Percentiles rank a stretch among this genome's conserved stretches.
Conservation (phyloP, 2,329 filamentous ascomycete genomes). For the Ophiostoma australiae region DNA sequence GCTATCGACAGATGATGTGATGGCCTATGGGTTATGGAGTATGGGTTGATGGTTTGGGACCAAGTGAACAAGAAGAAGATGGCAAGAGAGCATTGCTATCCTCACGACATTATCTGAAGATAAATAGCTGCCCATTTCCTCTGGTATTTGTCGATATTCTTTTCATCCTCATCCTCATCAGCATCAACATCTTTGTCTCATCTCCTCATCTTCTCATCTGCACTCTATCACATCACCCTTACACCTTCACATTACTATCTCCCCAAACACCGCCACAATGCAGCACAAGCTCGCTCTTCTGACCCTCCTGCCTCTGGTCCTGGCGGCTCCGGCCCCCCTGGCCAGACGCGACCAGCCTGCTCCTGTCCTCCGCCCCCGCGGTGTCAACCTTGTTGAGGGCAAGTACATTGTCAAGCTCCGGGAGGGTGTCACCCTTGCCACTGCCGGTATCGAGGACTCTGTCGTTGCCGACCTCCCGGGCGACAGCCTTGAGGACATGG, state of each 20-base stretch:
- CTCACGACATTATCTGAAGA: not conserved
- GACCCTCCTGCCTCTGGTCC: conserved; percentile 26
- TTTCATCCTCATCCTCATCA: conserved; percentile 8
- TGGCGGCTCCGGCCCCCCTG: not conserved
- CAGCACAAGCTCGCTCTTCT: conserved; percentile 34
- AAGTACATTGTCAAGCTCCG: conserved; percentile 42
- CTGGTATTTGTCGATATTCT: not conserved
- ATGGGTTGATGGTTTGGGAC: too few species aligned
- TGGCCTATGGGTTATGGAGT: not conserved
- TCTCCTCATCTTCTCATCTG: not conserved
- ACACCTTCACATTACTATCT: conserved; percentile 18
- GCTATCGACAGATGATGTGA: not conserved
- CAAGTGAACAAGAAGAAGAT: not conserved
- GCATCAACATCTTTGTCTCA: not conserved
- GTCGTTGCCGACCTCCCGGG: conserved; percentile 45
- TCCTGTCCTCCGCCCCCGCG: conserved; percentile 40
- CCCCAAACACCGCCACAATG: conserved; percentile 1
- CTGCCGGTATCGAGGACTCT: not conserved
- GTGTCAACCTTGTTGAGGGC: conserved; percentile 36
- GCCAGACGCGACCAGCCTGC: conserved; percentile 14
- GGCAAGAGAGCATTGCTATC: not conserved
- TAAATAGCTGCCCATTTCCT: conserved; percentile 1
- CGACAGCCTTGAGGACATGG: conserved; percentile 99
- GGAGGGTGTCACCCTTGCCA: not conserved
- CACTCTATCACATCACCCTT: conserved; percentile 21